Conservation (phyloP, 2,329 filamentous ascomycete species). For the Fusarium citri region DNA sequence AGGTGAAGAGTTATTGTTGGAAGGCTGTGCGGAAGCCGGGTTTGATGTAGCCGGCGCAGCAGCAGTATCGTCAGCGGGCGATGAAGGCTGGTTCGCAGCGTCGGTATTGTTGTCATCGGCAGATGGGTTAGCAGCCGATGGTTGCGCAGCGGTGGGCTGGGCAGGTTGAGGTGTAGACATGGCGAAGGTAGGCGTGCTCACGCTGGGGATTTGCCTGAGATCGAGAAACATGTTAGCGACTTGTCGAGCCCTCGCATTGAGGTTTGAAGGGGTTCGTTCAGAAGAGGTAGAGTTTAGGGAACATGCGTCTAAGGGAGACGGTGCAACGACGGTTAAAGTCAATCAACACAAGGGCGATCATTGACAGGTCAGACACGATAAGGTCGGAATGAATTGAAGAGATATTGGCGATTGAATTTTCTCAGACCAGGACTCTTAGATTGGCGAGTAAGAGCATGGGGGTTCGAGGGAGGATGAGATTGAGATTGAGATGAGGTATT, state of each 20-base stretch:
- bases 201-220: conserved; percentile 45
- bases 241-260: conserved; percentile 16
- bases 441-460: conserved; percentile 13
- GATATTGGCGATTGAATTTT: conserved; percentile 26
- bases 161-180: conserved; percentile 49
- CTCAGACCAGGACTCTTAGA: conserved; percentile 2
- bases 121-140: conserved; percentile 33
- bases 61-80: conserved; percentile 10
- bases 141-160: conserved; percentile 36
- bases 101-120: conserved; percentile 26
- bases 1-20: conserved; percentile 14
- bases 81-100: conserved; percentile 16
- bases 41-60: conserved; percentile 16
- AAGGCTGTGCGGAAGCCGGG: conserved; percentile 14
- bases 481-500: conserved; percentile 9
- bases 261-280: conserved; percentile 4
- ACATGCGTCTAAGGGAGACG: conserved; percentile 19
- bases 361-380: conserved; percentile 15
- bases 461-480: conserved; percentile 12
- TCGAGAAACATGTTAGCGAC: conserved; percentile 52
- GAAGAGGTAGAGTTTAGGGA: conserved; percentile 9
- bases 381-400: conserved; percentile 29
- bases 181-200: conserved; percentile 43
- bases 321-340: conserved; percentile 13
- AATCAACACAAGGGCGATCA: conserved; percentile 27